A percentile compares a stretch with the other conserved stretches of the same genome.
Conservation (phyloP, 2,329 filamentous ascomycete genomes). For the Claviceps sp. region DNA sequence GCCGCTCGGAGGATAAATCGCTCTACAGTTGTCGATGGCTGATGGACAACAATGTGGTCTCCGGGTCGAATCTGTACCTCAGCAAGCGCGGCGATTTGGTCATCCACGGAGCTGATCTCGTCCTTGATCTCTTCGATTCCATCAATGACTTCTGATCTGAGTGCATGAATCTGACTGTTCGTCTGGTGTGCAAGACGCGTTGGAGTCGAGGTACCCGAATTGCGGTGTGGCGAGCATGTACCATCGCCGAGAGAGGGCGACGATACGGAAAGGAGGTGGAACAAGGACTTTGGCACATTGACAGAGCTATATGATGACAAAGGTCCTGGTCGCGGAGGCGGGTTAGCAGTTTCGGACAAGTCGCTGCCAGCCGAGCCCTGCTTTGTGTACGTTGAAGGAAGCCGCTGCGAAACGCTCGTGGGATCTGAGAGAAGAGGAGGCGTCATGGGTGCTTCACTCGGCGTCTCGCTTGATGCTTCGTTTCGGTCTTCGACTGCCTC, state of each 20-base stretch:
- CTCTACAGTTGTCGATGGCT: constrained; percentile 75
- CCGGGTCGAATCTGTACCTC: constrained; percentile 88
- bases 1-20: constrained; percentile 82
- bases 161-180: constrained; percentile 45
- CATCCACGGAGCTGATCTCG: constrained; percentile 83
- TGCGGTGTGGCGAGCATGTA: constrained; percentile 31
- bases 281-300: constrained; percentile 62
- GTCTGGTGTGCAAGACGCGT: constrained; percentile 23
- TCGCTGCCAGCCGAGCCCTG: constrained; percentile 20
- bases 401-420: constrained; percentile 17
- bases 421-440: constrained; percentile 26
- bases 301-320: constrained; percentile 51
- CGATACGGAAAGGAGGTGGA: constrained; percentile 70
- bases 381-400: constrained; percentile 20
- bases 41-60: constrained; percentile 83
- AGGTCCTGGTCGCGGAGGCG: constrained; percentile 41
- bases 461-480: constrained; percentile 46
- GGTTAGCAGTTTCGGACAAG: constrained; percentile 15
- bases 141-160: constrained; percentile 83
- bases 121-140: constrained; percentile 94
- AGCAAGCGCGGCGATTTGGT: constrained; percentile 79
- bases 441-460: constrained; percentile 30
- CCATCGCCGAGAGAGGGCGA: constrained; percentile 31
- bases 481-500: constrained; percentile 74
- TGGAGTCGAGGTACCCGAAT: constrained; percentile 38